Conservation (phyloP, 768 basidiomycete species). For the Gelatoporia subvermispora region DNA sequence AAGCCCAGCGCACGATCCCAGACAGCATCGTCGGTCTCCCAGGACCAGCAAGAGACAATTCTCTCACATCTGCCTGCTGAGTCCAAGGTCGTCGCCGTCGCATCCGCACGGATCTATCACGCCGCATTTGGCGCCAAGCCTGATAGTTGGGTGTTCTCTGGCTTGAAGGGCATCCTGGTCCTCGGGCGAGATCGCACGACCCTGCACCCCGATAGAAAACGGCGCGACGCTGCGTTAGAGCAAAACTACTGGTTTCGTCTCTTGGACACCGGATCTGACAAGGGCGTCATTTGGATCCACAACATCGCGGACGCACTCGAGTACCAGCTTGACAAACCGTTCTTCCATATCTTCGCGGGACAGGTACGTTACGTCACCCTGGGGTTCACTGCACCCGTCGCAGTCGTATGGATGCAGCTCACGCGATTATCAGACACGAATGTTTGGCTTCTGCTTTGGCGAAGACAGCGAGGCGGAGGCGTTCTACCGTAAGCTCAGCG, state of each 20-base stretch:
- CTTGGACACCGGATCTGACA: slow-evolving; percentile 49
- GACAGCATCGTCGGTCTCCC: neutral
- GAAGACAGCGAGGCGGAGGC: slow-evolving; percentile 55
- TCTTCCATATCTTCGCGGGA: slow-evolving; percentile 88
- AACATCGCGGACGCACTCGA: slow-evolving; percentile 54
- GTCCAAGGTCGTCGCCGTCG: slow-evolving; percentile 43
- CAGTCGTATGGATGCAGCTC: slow-evolving; percentile 5
- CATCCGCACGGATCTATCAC: slow-evolving; percentile 58
- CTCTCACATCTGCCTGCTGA: slow-evolving; percentile 20
- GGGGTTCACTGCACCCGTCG: neutral
- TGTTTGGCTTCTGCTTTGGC: slow-evolving; percentile 53
- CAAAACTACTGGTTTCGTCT: slow-evolving; percentile 58
- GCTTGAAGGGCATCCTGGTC: slow-evolving; percentile 54
- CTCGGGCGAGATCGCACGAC: slow-evolving; percentile 34
- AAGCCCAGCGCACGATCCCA: no score
- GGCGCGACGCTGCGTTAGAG: slow-evolving; percentile 5
- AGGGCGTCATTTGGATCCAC: slow-evolving; percentile 62
- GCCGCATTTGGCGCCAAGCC: slow-evolving; percentile 43
- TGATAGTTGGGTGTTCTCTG: slow-evolving; percentile 55
- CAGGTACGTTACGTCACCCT: slow-evolving; percentile 47
- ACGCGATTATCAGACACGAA: slow-evolving; percentile 29
- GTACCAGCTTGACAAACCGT: slow-evolving; percentile 81
- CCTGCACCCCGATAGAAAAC: slow-evolving; percentile 13
- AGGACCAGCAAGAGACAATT: slow-evolving; percentile 16
- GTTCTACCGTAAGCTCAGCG: slow-evolving; percentile 58